phyloP scores from a whole-genome alignment of 768 basidiomycete species.

The Pleurotus cornucopiae region DNA sequence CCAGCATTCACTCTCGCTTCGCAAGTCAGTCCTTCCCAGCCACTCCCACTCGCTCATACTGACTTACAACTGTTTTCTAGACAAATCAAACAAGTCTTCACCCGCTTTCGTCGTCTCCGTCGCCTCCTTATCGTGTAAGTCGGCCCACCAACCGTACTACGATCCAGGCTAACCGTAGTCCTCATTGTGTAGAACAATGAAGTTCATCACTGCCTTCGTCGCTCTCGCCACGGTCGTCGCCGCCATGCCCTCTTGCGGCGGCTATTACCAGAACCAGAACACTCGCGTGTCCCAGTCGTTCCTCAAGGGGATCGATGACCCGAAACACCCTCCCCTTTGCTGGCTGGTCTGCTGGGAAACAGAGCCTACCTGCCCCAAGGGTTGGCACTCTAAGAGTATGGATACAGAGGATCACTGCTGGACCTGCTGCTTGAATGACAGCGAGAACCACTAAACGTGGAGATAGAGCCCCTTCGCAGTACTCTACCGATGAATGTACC shows the following conservation, averaged over 20 bases:
- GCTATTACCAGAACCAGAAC: not conserved
- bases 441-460: not conserved
- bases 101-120: not conserved
- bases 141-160: not conserved
- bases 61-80: not conserved
- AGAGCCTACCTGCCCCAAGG: not conserved
- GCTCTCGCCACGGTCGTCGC: not conserved
- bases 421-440: conserved; percentile 2
- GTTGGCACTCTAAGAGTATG: not conserved
- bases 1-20: not conserved
- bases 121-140: not conserved
- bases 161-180: not conserved
- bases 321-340: conserved; percentile 3
- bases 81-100: not conserved
- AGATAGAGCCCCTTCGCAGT: too few relatives aligned
- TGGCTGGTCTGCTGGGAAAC: conserved; percentile 1
- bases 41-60: too few relatives aligned
- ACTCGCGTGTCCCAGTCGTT: not conserved
- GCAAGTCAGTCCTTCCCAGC: not conserved
- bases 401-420: not conserved
- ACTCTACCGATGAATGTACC: too few relatives aligned
- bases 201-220: not conserved
- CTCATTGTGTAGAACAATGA: not conserved
- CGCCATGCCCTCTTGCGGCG: not conserved
- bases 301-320: not conserved